Percentiles rank a stretch among this genome's conserved stretches.
phyloP scores from a whole-genome alignment of 305 asterid genomes.

The Solanum hybrid region DNA sequence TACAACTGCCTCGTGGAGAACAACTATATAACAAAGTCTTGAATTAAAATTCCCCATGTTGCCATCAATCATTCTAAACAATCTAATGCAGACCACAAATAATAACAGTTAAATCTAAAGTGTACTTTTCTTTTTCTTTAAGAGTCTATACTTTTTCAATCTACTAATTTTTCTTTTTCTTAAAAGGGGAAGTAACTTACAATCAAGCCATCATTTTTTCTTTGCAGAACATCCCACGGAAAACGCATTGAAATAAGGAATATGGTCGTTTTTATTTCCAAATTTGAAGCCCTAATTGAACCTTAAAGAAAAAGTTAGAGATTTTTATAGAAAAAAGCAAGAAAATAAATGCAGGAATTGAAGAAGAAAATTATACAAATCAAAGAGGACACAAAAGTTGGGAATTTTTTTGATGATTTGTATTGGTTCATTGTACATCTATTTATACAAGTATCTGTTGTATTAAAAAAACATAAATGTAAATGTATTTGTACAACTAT shows the following conservation, averaged over 20 bases:
- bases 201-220: neutral
- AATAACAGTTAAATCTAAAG: neutral
- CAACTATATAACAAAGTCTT: neutral
- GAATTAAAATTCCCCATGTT: neutral
- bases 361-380: neutral
- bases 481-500: neutral
- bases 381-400: neutral
- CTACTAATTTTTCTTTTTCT: neutral
- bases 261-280: neutral
- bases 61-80: neutral
- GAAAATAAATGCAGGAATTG: neutral
- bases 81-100: neutral
- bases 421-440: neutral
- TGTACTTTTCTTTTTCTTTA: neutral
- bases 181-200: neutral
- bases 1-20: neutral
- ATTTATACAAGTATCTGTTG: too few species aligned
- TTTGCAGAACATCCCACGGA: neutral
- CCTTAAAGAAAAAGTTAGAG: neutral
- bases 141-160: neutral
- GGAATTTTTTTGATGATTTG: neutral
- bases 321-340: neutral
- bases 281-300: neutral
- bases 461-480: too few species aligned
- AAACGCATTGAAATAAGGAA: neutral